Evolutionary conservation across 139 green algal genomes (phyloP), one percentile per base, ranked within the genome.

Genomic region (Closterium sp.): DNA sequence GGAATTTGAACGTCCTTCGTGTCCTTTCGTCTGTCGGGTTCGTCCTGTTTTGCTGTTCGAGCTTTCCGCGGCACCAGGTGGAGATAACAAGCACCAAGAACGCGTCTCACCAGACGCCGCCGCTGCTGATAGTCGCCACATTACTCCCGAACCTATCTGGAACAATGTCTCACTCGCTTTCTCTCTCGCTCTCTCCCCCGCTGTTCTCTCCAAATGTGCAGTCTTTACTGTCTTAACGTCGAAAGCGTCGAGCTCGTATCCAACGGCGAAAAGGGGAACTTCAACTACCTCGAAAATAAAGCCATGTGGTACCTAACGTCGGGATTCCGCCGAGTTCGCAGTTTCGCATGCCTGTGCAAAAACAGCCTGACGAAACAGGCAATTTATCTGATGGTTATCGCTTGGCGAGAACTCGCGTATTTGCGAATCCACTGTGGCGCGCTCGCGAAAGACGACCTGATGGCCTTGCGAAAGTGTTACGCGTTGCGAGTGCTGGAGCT

Each of bases 351-450:
- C 23, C 84, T 86, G 25, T 91, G 88, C 64, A 76, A 34, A n/a
- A 38, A 91, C n/a, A 69, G 76, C 36, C n/a, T 91, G 9, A 91
- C 88, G 23, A 91, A 91, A 66, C 88, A 91, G 64, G 35, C 36
- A 8, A 43, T 91, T 33, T 91, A 91, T n/a, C 88, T 91, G 25
- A 91, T 91, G 34, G 88, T 91, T 23, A 91, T 91, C n/a, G 88
- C 88, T 30, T 91, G 88, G 88, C 88, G 88, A 4, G 88, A 91
- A 16, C 88, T 91, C 4, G n/a, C 34, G 76, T 85, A n/a, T 33
- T 21, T 91, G 28, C 83, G 30, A 21, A 91, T 91, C 30, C 88
- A 91, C 88, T 91, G 88, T 16, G 88, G 88, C 28, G 84, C n/a
- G 34, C 88, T 91, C 28, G 76, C 83, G 23, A 88, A 85, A 55